phyloP scores from a whole-genome alignment of 2,329 filamentous ascomycete species.

The Monilinia fructicola region DNA sequence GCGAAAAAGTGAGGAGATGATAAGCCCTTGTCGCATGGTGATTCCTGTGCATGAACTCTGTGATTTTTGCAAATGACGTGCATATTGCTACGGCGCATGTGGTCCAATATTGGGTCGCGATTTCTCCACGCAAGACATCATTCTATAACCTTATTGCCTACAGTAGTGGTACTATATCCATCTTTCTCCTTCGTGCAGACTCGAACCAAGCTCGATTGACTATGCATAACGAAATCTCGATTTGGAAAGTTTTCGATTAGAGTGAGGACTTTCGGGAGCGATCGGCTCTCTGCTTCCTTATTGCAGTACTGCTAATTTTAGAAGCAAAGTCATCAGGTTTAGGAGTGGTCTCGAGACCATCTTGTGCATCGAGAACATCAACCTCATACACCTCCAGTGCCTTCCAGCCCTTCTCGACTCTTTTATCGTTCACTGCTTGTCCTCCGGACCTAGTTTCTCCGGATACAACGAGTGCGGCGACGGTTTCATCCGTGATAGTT shows the following conservation, averaged over 20 bases:
- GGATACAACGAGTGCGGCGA: conserved; percentile 82
- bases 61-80: conserved; percentile 23
- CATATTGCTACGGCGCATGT: conserved; percentile 21
- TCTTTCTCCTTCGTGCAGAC: conserved; percentile 1
- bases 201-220: background rate
- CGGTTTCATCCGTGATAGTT: conserved; percentile 76
- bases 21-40: conserved; percentile 6
- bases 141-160: conserved; percentile 13
- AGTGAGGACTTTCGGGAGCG: conserved; percentile 29
- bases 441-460: conserved; percentile 85
- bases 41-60: conserved; percentile 19
- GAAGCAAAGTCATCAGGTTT: conserved; percentile 64
- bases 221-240: background rate
- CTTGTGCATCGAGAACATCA: conserved; percentile 74
- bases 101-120: conserved; percentile 2
- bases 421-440: conserved; percentile 79
- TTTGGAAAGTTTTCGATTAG: conserved; percentile 19
- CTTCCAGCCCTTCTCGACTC: conserved; percentile 73
- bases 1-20: background rate
- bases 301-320: conserved; percentile 92
- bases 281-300: conserved; percentile 54
- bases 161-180: conserved; percentile 8
- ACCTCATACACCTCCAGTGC: conserved; percentile 81
- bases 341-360: conserved; percentile 47
- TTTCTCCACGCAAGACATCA: conserved; percentile 9